phyloP scores from a whole-genome alignment of 345 rosid genomes.

The Citrus mangshanensis region DNA sequence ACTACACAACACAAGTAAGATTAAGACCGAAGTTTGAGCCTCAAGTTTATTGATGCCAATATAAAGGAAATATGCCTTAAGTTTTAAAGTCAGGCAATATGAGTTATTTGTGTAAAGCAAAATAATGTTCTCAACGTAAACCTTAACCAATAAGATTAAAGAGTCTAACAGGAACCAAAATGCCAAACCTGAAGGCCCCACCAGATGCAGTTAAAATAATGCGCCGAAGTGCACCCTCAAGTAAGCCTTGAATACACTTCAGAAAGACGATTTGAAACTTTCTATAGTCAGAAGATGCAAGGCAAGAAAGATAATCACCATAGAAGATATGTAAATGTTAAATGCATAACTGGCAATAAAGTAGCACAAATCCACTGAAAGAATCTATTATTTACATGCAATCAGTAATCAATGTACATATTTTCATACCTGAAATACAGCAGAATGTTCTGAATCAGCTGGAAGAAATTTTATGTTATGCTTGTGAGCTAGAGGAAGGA shows the following conservation, averaged over 20 bases:
- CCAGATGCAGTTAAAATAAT: slow-evolving; percentile 97
- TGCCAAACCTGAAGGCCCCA: slow-evolving; percentile 88
- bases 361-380: neutral
- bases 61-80: too few species aligned
- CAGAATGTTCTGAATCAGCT: slow-evolving; percentile 99
- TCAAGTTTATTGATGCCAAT: neutral
- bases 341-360: neutral
- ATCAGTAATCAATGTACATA: neutral
- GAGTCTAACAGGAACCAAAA: slow-evolving; percentile 18
- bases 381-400: neutral
- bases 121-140: neutral
- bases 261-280: slow-evolving; percentile 21
- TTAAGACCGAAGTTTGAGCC: neutral
- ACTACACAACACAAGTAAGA: neutral
- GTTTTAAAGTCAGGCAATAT: neutral
- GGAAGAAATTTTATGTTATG: slow-evolving; percentile 93
- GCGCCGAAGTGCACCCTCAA: slow-evolving; percentile 78
- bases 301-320: slow-evolving; percentile 2
- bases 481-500: slow-evolving; percentile 90
- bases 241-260: slow-evolving; percentile 96
- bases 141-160: slow-evolving; percentile 3
- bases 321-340: neutral
- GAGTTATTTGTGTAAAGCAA: neutral
- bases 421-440: slow-evolving; percentile 83
- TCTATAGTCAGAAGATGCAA: slow-evolving; percentile 3